A percentile compares a stretch with the other conserved stretches of the same genome.
These are phyloP conservation scores for Aquilaria agallochum DNA, from an alignment of 441 rosid genomes.

Conservation along the genomic window DNA sequence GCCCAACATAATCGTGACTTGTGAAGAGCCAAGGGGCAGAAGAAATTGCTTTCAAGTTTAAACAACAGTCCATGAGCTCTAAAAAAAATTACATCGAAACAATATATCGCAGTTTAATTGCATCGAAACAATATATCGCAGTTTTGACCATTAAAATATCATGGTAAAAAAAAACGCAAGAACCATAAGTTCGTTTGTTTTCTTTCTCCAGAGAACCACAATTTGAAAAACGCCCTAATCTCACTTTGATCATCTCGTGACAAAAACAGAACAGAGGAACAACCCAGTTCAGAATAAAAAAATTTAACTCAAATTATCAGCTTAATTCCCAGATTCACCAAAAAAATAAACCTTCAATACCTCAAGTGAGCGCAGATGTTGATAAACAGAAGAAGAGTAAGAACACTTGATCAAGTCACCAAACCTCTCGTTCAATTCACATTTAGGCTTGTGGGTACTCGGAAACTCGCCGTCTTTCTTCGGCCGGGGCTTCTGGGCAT, in stretches of 20 bases:
- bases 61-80: too few relatives aligned
- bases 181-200: too few relatives aligned
- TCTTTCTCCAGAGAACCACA: too few relatives aligned
- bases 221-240: not conserved
- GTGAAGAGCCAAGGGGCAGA: too few relatives aligned
- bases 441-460: not conserved
- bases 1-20: too few relatives aligned
- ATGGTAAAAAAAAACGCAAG: too few relatives aligned
- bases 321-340: not conserved
- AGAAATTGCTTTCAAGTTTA: too few relatives aligned
- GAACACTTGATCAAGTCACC: conserved; percentile 19
- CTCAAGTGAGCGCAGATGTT: conserved; percentile 43
- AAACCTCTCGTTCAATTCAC: conserved; percentile 2
- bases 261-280: not conserved
- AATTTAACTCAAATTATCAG: too few relatives aligned
- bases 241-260: not conserved
- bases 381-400: conserved; percentile 28
- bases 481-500: conserved; percentile 12
- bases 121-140: too few relatives aligned
- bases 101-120: too few relatives aligned
- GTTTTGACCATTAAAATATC: too few relatives aligned
- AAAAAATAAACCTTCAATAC: conserved; percentile 6
- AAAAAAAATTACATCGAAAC: too few relatives aligned
- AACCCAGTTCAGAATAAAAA: not conserved
- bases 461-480: conserved; percentile 10